Evolutionary conservation across 140 eudicot genomes (phyloP).

Genomic region (Stevia rebaudiana): DNA sequence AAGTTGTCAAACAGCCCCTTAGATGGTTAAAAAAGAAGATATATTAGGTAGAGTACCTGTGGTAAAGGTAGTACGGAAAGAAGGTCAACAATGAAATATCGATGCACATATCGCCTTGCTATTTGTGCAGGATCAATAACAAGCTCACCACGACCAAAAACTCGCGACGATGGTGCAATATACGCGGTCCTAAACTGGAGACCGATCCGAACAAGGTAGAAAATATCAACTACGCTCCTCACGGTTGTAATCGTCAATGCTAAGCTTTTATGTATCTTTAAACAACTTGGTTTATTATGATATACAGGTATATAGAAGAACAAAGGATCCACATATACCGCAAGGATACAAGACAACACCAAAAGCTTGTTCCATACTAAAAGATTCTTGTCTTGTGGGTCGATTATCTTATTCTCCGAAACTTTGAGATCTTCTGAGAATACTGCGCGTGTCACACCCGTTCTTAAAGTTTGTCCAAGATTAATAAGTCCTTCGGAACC

Average conservation of each 20-base stretch:
- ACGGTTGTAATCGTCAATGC: slow-evolving; percentile 63
- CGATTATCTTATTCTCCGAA: slow-evolving; percentile 66
- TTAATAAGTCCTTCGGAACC: slow-evolving; percentile 85
- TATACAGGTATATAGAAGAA: slow-evolving; percentile 83
- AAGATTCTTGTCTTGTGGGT: slow-evolving; percentile 83
- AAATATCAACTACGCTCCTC: slow-evolving; percentile 59
- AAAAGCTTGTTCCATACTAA: slow-evolving; percentile 75
- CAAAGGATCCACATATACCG: slow-evolving; percentile 83
- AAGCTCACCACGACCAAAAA: slow-evolving; percentile 95
- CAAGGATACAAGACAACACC: slow-evolving; percentile 75
- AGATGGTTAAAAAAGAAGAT: too few relatives aligned
- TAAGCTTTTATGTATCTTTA: slow-evolving; percentile 61
- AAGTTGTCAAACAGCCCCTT: too few relatives aligned
- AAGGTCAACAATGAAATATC: slow-evolving; percentile 73
- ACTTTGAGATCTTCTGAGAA: slow-evolving; percentile 88
- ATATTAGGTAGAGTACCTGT: too few relatives aligned
- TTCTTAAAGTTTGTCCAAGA: slow-evolving; percentile 51
- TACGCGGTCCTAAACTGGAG: slow-evolving; percentile 90
- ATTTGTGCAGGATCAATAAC: slow-evolving; percentile 85
- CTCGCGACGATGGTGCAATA: slow-evolving; percentile 95
- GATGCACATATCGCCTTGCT: slow-evolving; percentile 63
- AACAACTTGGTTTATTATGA: slow-evolving; percentile 37
- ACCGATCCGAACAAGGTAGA: slow-evolving; percentile 63
- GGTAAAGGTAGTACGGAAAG: slow-evolving; percentile 80
- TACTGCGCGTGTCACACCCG: slow-evolving; percentile 71